A percentile compares a stretch with the other conserved stretches of the same genome.
Evolutionary conservation across 2,329 filamentous ascomycete species (phyloP).

Genomic region (Emmonsiellopsis sp.): DNA sequence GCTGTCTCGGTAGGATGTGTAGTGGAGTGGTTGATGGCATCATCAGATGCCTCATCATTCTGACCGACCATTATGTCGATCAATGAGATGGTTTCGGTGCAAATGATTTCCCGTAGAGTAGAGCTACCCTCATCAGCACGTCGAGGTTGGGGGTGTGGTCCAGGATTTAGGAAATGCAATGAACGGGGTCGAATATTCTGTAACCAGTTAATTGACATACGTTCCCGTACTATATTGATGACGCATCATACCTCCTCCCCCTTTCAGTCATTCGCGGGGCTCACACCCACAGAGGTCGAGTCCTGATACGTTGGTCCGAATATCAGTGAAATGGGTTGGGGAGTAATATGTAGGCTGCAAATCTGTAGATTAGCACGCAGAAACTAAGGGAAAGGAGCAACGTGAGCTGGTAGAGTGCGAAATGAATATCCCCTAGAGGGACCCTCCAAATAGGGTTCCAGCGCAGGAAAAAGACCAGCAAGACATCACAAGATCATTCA

Average conservation of each 20-base stretch:
- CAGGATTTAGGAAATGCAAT: neutral
- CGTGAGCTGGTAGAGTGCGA: neutral
- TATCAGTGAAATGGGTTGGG: neutral
- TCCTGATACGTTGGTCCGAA: neutral
- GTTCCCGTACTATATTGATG: too few relatives aligned
- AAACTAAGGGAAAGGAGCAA: neutral
- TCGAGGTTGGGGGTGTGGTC: neutral
- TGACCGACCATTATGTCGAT: slow-evolving; percentile 4
- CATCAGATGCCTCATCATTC: neutral
- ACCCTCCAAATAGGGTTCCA: neutral
- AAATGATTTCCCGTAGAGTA: neutral
- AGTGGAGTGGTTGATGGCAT: neutral
- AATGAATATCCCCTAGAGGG: too few relatives aligned
- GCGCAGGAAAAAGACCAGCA: neutral
- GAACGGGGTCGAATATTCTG: neutral
- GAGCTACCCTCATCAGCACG: neutral
- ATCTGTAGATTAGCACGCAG: neutral
- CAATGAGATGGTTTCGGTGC: neutral
- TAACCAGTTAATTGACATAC: neutral
- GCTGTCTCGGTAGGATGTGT: neutral
- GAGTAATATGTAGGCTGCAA: neutral
- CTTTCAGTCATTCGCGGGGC: neutral
- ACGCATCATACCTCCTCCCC: neutral
- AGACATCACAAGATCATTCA: neutral
- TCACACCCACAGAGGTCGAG: neutral